phyloP scores from a whole-genome alignment of 2,329 filamentous ascomycete genomes.

The Fusarium dimerum region DNA sequence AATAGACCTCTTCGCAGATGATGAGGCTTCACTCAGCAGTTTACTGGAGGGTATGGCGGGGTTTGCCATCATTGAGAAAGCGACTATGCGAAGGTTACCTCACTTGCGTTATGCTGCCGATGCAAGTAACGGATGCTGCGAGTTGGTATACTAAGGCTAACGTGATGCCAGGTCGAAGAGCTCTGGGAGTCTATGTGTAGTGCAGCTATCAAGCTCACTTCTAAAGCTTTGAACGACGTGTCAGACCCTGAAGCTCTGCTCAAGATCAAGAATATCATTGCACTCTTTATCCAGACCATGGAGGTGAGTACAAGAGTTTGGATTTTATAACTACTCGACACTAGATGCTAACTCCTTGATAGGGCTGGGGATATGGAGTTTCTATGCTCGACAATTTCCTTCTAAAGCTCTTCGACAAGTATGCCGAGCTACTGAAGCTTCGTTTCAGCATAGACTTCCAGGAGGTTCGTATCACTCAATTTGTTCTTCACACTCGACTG shows the following conservation, averaged over 20 bases:
- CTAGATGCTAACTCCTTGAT: slow-evolving; percentile 69
- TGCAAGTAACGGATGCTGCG: slow-evolving; percentile 50
- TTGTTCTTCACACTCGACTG: not conserved
- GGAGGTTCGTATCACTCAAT: slow-evolving; percentile 57
- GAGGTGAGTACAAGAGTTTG: slow-evolving; percentile 79
- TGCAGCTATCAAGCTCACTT: slow-evolving; percentile 78
- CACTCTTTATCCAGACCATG: slow-evolving; percentile 97
- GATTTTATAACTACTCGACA: slow-evolving; percentile 59
- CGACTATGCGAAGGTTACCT: slow-evolving; percentile 84
- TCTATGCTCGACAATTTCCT: slow-evolving; percentile 79
- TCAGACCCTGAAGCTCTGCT: slow-evolving; percentile 85
- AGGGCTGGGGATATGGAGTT: slow-evolving; percentile 91
- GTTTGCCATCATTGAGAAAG: slow-evolving; percentile 94
- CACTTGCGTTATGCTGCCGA: slow-evolving; percentile 81
- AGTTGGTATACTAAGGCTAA: slow-evolving; percentile 4
- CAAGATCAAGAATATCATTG: slow-evolving; percentile 92
- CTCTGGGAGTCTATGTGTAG: slow-evolving; percentile 98
- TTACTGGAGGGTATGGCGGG: slow-evolving; percentile 91
- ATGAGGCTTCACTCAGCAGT: slow-evolving; percentile 83
- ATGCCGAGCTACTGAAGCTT: slow-evolving; percentile 85
- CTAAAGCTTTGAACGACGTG: slow-evolving; percentile 75
- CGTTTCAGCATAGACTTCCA: slow-evolving; percentile 96
- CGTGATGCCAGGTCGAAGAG: slow-evolving; percentile 75
- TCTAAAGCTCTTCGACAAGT: slow-evolving; percentile 89
- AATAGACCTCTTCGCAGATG: slow-evolving; percentile 77